These are phyloP conservation scores for Scytalidium sp. DNA, from an alignment of 2,329 filamentous ascomycete species.

Conservation along the genomic window DNA sequence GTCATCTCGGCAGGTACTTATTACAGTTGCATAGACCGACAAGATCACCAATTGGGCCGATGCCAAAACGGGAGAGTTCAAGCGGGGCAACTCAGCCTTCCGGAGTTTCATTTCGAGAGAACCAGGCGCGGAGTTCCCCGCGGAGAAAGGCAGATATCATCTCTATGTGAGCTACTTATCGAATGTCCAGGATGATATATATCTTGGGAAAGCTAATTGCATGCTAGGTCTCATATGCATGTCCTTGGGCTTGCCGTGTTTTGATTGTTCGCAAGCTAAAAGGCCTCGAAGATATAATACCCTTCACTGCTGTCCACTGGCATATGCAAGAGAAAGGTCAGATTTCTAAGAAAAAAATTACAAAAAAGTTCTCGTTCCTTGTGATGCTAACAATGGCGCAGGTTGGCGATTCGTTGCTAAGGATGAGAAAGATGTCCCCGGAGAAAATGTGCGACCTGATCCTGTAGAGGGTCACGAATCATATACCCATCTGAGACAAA, in stretches of 20 bases:
- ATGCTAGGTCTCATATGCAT: constrained; percentile 31
- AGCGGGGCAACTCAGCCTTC: constrained; percentile 81
- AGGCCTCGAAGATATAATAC: constrained; percentile 82
- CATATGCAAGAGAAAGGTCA: constrained; percentile 63
- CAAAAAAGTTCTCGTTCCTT: neutral
- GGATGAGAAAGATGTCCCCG: constrained; percentile 55
- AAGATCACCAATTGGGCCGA: constrained; percentile 83
- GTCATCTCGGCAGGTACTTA: neutral
- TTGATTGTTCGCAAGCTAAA: constrained; percentile 89
- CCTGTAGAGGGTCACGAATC: constrained; percentile 58
- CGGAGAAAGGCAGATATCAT: constrained; percentile 89
- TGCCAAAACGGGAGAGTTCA: constrained; percentile 87
- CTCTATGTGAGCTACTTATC: constrained; percentile 69
- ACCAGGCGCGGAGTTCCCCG: constrained; percentile 60
- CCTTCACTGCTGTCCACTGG: constrained; percentile 40
- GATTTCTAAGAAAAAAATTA: neutral
- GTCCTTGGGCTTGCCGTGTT: constrained; percentile 78
- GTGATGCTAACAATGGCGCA: neutral
- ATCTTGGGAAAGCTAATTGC: constrained; percentile 68
- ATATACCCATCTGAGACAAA: constrained; percentile 62
- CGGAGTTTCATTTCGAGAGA: constrained; percentile 63
- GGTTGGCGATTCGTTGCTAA: constrained; percentile 65
- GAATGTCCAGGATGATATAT: constrained; percentile 64
- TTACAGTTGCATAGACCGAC: constrained; percentile 1
- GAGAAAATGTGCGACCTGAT: constrained; percentile 63